Evolutionary conservation across 1,284 basidiomycete genomes (phyloP).

Genomic region (Leccinum griseonigrum): DNA sequence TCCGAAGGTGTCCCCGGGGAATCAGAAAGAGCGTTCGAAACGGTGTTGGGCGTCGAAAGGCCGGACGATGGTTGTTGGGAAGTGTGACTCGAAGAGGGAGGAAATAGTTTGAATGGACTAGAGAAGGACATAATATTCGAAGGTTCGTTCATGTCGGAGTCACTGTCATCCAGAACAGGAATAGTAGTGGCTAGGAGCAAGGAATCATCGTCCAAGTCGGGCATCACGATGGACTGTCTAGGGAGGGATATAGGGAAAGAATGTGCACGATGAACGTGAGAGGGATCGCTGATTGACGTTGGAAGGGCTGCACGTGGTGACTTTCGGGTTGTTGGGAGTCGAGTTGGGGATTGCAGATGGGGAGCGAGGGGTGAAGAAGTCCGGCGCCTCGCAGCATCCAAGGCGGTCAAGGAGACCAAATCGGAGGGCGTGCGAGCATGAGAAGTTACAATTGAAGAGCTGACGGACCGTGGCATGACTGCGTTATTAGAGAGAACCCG

Average conservation of each 20-base stretch:
- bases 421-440: slow-evolving; percentile 46
- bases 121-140: slow-evolving; percentile 71
- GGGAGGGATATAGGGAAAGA: slow-evolving; percentile 31
- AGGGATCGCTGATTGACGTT: slow-evolving; percentile 41
- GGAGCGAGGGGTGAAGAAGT: slow-evolving; percentile 52
- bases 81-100: slow-evolving; percentile 25
- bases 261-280: slow-evolving; percentile 33
- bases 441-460: slow-evolving; percentile 31
- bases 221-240: slow-evolving; percentile 40
- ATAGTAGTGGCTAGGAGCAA: slow-evolving; percentile 66
- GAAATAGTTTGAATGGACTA: slow-evolving; percentile 57
- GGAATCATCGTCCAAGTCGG: slow-evolving; percentile 49
- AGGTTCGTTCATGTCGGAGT: slow-evolving; percentile 59
- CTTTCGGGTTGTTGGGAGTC: slow-evolving; percentile 41
- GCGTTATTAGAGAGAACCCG: slow-evolving; percentile 40
- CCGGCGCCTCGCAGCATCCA: slow-evolving; percentile 42
- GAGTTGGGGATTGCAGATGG: slow-evolving; percentile 36
- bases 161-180: slow-evolving; percentile 70
- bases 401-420: slow-evolving; percentile 43
- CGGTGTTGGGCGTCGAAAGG: slow-evolving; percentile 45
- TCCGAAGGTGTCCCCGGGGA: slow-evolving; percentile 42
- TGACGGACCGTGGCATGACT: slow-evolving; percentile 40
- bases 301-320: slow-evolving; percentile 48
- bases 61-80: slow-evolving; percentile 44
- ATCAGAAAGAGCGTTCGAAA: slow-evolving; percentile 58